These are phyloP conservation scores for Lentinus tigrinus DNA, from an alignment of 768 basidiomycete genomes.

Conservation along the genomic window DNA sequence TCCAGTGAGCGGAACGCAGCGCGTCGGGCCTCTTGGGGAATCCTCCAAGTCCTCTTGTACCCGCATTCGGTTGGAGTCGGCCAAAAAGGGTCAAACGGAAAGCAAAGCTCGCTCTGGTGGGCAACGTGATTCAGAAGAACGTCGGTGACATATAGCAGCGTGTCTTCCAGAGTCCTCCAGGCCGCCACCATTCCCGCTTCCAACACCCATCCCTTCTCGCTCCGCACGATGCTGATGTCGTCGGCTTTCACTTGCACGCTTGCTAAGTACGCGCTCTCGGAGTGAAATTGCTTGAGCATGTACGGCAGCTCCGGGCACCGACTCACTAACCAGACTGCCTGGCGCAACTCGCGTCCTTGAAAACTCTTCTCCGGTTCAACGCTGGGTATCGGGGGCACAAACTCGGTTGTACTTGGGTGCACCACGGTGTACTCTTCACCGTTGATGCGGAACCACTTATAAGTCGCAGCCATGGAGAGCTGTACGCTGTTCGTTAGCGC, in stretches of 20 bases:
- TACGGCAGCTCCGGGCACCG: constrained; percentile 5
- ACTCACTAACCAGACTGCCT: neutral
- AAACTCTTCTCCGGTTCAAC: neutral
- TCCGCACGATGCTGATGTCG: neutral
- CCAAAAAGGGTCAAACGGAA: neutral
- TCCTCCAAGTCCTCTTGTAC: neutral
- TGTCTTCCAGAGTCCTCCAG: neutral
- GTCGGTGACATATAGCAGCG: neutral
- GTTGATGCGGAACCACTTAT: no score
- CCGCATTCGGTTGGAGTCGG: neutral
- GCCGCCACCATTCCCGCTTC: neutral
- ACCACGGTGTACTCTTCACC: neutral
- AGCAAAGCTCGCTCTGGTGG: neutral
- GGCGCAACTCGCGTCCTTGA: neutral
- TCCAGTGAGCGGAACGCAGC: neutral
- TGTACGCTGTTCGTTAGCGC: no score
- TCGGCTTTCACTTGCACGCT: neutral
- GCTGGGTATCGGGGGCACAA: neutral
- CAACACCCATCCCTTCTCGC: neutral
- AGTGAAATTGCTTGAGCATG: constrained; percentile 1
- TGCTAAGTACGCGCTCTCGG: neutral
- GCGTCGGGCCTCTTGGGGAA: neutral
- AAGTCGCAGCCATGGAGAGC: no score
- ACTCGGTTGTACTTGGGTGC: constrained; percentile 1
- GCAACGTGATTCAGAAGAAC: neutral